phyloP scores from a whole-genome alignment of 2,329 filamentous ascomycete species.

The Epicoccum sorghinum region DNA sequence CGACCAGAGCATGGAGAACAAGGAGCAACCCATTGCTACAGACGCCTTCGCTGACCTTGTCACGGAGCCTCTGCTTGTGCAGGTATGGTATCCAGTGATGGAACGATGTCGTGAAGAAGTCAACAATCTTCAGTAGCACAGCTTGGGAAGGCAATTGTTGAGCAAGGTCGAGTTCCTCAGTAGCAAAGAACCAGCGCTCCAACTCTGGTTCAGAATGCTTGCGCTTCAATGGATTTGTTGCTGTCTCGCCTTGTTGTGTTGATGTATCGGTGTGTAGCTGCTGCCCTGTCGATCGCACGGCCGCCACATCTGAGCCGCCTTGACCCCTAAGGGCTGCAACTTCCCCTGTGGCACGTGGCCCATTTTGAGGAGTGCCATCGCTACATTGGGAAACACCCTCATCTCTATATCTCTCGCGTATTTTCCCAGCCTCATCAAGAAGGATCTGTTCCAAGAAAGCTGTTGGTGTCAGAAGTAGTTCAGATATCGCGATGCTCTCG shows the following conservation, averaged over 20 bases:
- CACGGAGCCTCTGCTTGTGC: slow-evolving; percentile 39
- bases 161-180: slow-evolving; percentile 31
- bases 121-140: slow-evolving; percentile 33
- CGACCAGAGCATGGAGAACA: slow-evolving; percentile 39
- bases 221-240: slow-evolving; percentile 31
- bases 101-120: slow-evolving; percentile 42
- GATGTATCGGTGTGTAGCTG: not conserved
- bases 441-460: slow-evolving; percentile 41
- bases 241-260: not conserved
- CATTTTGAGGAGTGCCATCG: not conserved
- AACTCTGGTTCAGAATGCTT: slow-evolving; percentile 25
- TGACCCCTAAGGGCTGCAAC: not conserved
- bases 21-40: slow-evolving; percentile 27
- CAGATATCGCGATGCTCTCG: not conserved
- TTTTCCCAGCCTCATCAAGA: slow-evolving; percentile 34
- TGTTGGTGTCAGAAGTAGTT: slow-evolving; percentile 22
- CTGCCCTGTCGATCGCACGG: not conserved
- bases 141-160: slow-evolving; percentile 35
- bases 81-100: slow-evolving; percentile 46
- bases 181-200: slow-evolving; percentile 25
- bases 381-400: not conserved
- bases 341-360: slow-evolving; percentile 1
- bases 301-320: not conserved
- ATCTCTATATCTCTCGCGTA: slow-evolving; percentile 29
- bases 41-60: slow-evolving; percentile 24